These are phyloP conservation scores for Aspergillus sojae DNA, from an alignment of 2,329 filamentous ascomycete genomes.

Conservation along the genomic window DNA sequence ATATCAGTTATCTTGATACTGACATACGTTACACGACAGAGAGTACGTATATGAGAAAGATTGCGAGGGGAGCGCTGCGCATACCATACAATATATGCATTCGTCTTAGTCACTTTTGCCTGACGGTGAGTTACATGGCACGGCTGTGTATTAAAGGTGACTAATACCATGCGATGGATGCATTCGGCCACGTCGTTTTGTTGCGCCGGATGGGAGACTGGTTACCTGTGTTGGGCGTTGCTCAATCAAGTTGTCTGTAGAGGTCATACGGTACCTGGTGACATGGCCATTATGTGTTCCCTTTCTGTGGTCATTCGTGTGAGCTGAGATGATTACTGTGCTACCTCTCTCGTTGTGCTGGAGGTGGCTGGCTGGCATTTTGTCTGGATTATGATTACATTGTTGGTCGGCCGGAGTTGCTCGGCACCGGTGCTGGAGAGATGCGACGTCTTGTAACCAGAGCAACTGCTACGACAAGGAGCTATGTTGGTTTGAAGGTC, in stretches of 20 bases:
- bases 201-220: not conserved
- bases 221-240: not conserved
- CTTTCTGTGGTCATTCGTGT: not conserved
- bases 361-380: not conserved
- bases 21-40: not conserved
- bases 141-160: not conserved
- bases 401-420: not conserved
- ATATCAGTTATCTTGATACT: not conserved
- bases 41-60: not conserved
- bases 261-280: not conserved
- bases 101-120: not conserved
- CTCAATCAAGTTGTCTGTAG: not conserved
- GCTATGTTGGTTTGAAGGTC: not conserved
- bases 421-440: not conserved
- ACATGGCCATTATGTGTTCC: not conserved
- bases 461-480: not conserved
- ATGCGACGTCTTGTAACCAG: not conserved
- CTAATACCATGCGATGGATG: not conserved
- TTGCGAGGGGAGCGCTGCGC: not conserved
- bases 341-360: not conserved
- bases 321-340: not conserved
- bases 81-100: not conserved
- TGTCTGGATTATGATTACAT: not conserved
- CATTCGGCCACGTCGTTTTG: not conserved
- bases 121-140: not conserved